Percentiles rank a stretch among this genome's conserved stretches.
These are phyloP conservation scores for Phanerochaete carnosa DNA, from an alignment of 768 basidiomycete species.

Conservation along the genomic window DNA sequence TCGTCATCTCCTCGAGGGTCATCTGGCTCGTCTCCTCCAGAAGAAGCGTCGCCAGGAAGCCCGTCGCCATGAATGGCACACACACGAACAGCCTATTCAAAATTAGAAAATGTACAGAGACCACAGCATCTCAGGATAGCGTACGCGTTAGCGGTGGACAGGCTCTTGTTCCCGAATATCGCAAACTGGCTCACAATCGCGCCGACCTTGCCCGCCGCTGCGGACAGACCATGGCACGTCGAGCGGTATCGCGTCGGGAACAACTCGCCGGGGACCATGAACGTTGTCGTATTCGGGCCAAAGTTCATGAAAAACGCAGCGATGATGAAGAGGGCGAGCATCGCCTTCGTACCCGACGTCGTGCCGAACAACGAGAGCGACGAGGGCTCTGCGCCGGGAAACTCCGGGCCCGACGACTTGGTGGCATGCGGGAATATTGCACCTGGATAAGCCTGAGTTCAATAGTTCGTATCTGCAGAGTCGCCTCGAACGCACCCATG, in stretches of 20 bases:
- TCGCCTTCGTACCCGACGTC: constrained; percentile 43
- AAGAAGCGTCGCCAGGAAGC: constrained; percentile 76
- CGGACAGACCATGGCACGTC: constrained; percentile 81
- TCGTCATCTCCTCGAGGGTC: constrained; percentile 69
- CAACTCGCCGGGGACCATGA: constrained; percentile 76
- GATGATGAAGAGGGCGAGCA: constrained; percentile 84
- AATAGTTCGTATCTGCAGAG: neutral
- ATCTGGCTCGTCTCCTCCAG: constrained; percentile 74
- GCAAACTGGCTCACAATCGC: constrained; percentile 81
- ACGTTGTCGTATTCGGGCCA: constrained; percentile 78
- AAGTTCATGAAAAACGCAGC: constrained; percentile 91
- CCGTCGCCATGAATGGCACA: constrained; percentile 73
- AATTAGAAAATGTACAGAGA: too few relatives aligned
- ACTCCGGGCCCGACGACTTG: neutral
- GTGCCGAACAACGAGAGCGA: neutral
- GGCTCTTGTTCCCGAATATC: constrained; percentile 70
- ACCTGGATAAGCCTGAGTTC: neutral
- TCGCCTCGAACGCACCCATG: constrained; percentile 50
- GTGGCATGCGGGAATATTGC: neutral
- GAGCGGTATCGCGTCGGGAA: constrained; percentile 90
- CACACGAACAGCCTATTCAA: too few relatives aligned
- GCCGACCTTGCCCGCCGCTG: constrained; percentile 80
- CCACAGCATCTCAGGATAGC: constrained; percentile 19
- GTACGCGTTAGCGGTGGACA: constrained; percentile 68
- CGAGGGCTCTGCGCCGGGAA: neutral